Conservation (phyloP, 306 rosid genomes). For the Vicia faba region DNA sequence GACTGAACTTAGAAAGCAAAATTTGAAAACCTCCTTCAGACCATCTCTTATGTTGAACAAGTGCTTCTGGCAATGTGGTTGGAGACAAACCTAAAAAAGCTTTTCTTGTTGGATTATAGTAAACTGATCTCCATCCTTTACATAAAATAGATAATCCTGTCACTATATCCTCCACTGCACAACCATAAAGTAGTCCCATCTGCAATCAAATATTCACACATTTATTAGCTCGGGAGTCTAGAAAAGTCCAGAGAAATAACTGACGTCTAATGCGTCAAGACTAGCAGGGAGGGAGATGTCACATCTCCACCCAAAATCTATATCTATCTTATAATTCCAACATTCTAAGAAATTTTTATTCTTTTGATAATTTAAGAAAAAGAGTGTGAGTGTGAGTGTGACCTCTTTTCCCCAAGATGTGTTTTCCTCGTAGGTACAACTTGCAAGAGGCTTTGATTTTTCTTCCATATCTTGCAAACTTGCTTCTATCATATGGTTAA, state of each 20-base stretch:
- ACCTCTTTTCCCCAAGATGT: slow-evolving; percentile 76
- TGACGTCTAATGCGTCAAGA: too few species aligned
- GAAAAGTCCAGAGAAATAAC: too few species aligned
- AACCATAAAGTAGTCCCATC: slow-evolving; percentile 29
- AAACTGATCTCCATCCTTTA: slow-evolving; percentile 73
- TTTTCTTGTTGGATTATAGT: slow-evolving; percentile 50
- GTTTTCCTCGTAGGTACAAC: slow-evolving; percentile 58
- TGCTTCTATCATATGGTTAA: slow-evolving; percentile 12
- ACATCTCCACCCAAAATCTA: too few species aligned
- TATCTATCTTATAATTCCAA: too few species aligned
- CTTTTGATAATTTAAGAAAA: neutral
- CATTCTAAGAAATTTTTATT: too few species aligned
- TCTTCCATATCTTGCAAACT: slow-evolving; percentile 42
- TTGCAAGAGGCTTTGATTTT: slow-evolving; percentile 57
- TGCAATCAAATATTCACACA: neutral
- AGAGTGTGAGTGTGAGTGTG: neutral
- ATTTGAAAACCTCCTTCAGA: slow-evolving; percentile 50
- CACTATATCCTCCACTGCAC: slow-evolving; percentile 28
- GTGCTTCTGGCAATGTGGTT: slow-evolving; percentile 45
- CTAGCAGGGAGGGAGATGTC: too few species aligned
- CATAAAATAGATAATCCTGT: slow-evolving; percentile 54
- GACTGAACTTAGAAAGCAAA: slow-evolving; percentile 53
- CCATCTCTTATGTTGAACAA: slow-evolving; percentile 75
- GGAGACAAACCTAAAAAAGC: slow-evolving; percentile 62
- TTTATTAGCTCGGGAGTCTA: too few species aligned